Evolutionary conservation across 2,329 filamentous ascomycete species (phyloP), one percentile per base, ranked within the genome.

Genomic region (Plenodomus biglobosus): DNA sequence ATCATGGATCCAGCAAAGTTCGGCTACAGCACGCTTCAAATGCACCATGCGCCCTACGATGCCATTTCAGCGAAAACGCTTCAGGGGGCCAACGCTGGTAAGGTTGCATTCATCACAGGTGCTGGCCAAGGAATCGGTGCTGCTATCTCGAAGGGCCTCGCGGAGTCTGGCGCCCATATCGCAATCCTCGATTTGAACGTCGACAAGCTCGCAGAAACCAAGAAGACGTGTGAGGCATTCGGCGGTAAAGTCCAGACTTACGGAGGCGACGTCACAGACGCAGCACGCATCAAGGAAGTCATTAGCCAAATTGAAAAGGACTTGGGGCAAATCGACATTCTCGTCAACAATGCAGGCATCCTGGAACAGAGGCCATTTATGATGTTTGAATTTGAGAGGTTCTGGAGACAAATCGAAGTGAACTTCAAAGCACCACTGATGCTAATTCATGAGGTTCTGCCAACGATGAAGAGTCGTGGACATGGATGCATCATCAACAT

Each of bases 401-500:
- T 68, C 42, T 68, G 65, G 65, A 47, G 56, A 22, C 61, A 66
- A 41, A 65, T 68, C 16, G 65, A 68, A 41, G 65, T 68, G 22
- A 68, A 66, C 30, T 66, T 68, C 42, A 68, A 68, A 50, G 65
- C 52, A 4, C 65, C 65, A 5, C 38, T 68, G 8, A 53, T 66
- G 38, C 55, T 62, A 15, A 66, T 63, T 15, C 64, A 66, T 32
- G 48, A 52, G 1, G 19, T 65, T 7, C 50, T 68, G 0, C 62
- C 65, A 1, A 52, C 48, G 7, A 61, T 68, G 52, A 52, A 55
- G 17, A 50, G 58, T 17, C 55, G 54, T 11, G 60, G 62, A n/a
- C 41, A 50, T 15, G 65, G 65, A 11, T 68, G 64, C 22, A 66
- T 68, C 19, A 66, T 66, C 45, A 66, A 66, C 38, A 66, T 68